Conservation (phyloP, 1,284 basidiomycete species). For the Phylloboletellus chloephorus region DNA sequence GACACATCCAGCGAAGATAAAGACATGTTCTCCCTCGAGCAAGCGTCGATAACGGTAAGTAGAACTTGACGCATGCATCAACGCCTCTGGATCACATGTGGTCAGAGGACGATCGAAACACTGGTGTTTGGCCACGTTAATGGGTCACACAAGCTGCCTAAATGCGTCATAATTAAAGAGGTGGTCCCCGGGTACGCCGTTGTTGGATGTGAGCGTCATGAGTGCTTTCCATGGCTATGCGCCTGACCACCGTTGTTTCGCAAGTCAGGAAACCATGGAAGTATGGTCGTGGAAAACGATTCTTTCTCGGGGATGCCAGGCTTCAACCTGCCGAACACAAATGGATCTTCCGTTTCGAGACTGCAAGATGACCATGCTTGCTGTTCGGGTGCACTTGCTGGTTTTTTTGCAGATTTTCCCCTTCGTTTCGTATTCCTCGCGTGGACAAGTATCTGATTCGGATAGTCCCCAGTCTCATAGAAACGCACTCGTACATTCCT, state of each 20-base stretch:
- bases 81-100: neutral
- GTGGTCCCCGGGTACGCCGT: constrained; percentile 17
- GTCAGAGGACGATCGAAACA: constrained; percentile 24
- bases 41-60: constrained; percentile 21
- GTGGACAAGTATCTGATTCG: no score
- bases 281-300: constrained; percentile 26
- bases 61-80: neutral
- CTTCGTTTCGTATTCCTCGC: no score
- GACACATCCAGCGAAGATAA: neutral
- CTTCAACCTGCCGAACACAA: constrained; percentile 25
- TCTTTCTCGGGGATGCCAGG: constrained; percentile 18
- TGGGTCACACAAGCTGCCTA: constrained; percentile 15
- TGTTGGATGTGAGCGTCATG: constrained; percentile 16
- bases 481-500: constrained; percentile 3
- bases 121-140: constrained; percentile 20
- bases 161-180: constrained; percentile 13
- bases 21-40: constrained; percentile 8
- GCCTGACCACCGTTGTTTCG: constrained; percentile 6
- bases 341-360: constrained; percentile 23
- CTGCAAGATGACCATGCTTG: neutral
- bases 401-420: neutral
- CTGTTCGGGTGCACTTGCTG: neutral
- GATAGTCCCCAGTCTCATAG: constrained; percentile 3
- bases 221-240: neutral
- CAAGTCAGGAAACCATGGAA: constrained; percentile 25